phyloP scores from a whole-genome alignment of 106 monocot species.

The Apostasia ramifera region DNA sequence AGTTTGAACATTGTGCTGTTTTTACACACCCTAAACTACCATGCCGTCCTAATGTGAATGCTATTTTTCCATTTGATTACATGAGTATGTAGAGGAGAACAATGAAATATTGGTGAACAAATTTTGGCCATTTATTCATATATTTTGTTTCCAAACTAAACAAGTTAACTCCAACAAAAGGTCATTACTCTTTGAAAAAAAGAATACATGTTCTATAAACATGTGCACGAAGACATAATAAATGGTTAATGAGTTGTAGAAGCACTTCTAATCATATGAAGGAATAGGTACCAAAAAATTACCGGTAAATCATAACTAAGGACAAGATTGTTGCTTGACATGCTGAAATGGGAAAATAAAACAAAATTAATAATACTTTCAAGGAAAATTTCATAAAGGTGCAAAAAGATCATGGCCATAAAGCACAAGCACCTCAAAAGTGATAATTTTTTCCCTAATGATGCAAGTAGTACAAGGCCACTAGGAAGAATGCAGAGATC shows the following conservation, averaged over 20 bases:
- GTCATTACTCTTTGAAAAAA: neutral
- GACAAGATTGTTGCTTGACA: conserved; percentile 65
- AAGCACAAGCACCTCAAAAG: conserved; percentile 56
- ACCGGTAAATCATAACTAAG: conserved; percentile 86
- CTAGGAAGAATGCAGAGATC: conserved; percentile 62
- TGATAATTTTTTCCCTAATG: conserved; percentile 73
- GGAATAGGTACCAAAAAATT: conserved; percentile 17
- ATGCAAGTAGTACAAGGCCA: conserved; percentile 65
- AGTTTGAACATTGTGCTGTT: too few species aligned
- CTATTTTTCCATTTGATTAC: too few species aligned
- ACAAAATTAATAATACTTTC: neutral
- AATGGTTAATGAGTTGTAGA: neutral
- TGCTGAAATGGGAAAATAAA: conserved; percentile 45
- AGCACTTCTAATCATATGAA: conserved; percentile 2
- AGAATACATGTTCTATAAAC: neutral
- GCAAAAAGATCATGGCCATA: neutral
- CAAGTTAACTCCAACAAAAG: neutral
- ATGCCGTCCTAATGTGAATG: too few species aligned
- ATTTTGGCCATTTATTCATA: too few species aligned
- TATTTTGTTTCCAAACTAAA: too few species aligned
- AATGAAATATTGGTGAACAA: too few species aligned
- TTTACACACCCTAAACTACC: too few species aligned
- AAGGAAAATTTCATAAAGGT: neutral
- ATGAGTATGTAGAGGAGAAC: too few species aligned
- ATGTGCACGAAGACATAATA: neutral